Conservation (phyloP, 345 rosid genomes). For the Eucalyptus caleyi region DNA sequence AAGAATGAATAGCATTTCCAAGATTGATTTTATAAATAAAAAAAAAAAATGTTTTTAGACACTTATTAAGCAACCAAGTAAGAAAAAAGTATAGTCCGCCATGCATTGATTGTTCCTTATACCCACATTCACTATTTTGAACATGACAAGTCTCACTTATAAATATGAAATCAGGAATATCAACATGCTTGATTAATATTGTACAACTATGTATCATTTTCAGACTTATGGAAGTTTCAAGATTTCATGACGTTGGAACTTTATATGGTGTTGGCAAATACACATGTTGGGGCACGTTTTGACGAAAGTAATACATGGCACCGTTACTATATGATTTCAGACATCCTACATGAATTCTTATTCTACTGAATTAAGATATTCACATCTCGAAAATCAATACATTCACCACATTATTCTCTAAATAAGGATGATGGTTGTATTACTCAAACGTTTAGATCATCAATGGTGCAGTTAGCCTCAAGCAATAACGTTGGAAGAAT, state of each 20-base stretch:
- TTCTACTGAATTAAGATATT: neutral
- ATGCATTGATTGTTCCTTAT: no score
- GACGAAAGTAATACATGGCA: neutral
- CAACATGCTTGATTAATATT: no score
- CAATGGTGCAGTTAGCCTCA: neutral
- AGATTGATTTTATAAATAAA: no score
- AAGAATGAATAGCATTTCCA: no score
- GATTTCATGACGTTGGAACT: neutral
- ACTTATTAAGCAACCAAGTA: no score
- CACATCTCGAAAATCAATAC: neutral
- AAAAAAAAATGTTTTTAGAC: no score
- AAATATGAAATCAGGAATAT: no score
- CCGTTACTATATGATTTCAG: accelerated
- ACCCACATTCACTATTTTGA: no score
- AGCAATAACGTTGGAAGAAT: neutral
- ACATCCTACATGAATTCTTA: neutral
- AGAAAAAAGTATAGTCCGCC: no score
- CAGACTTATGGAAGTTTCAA: no score
- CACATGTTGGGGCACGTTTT: neutral
- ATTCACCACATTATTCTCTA: neutral
- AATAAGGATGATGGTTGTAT: neutral
- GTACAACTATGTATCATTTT: no score
- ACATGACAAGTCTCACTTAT: no score
- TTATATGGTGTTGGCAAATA: neutral
- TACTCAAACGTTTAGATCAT: neutral